Percentiles rank a stretch among this genome's conserved stretches.
phyloP scores from a whole-genome alignment of 192 early-diverging fungal species.

The Gaertneriomyces sp. region DNA sequence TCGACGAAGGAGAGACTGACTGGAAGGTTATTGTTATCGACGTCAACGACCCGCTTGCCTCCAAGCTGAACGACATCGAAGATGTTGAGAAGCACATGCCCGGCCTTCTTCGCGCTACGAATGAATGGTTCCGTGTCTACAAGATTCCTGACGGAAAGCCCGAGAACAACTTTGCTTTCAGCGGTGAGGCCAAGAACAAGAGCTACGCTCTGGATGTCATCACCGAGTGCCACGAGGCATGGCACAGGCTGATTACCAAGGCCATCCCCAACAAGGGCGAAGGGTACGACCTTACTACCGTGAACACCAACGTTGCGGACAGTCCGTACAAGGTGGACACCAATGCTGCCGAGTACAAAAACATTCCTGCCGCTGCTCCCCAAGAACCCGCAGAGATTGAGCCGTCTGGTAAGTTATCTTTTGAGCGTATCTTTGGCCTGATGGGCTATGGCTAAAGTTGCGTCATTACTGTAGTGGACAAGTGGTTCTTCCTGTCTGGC shows the following conservation, averaged over 20 bases:
- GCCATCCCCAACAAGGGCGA: constrained; percentile 60
- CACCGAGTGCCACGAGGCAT: constrained; percentile 91
- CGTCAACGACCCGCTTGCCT: constrained; percentile 93
- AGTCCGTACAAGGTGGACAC: constrained; percentile 69
- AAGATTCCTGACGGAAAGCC: constrained; percentile 99
- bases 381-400: constrained; percentile 70
- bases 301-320: constrained; percentile 61
- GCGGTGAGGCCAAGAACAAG: constrained; percentile 66
- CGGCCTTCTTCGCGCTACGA: constrained; percentile 91
- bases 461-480: constrained; percentile 63
- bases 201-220: constrained; percentile 88
- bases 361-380: constrained; percentile 47
- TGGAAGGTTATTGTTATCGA: constrained; percentile 99
- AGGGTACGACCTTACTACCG: constrained; percentile 66
- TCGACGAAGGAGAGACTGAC: constrained; percentile 99
- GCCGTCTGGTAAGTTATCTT: constrained; percentile 53
- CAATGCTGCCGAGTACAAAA: constrained; percentile 52
- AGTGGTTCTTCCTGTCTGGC: constrained; percentile 98
- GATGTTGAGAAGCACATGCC: constrained; percentile 98
- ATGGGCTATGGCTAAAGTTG: constrained; percentile 8
- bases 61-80: constrained; percentile 97
- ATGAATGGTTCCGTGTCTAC: constrained; percentile 99
- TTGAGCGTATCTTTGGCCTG: neutral
- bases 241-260: constrained; percentile 77
- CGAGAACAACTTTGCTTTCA: constrained; percentile 99